Percentiles rank a stretch among this genome's conserved stretches.
These are phyloP conservation scores for Candida montana DNA, from an alignment of 805 yeast species.

Conservation along the genomic window DNA sequence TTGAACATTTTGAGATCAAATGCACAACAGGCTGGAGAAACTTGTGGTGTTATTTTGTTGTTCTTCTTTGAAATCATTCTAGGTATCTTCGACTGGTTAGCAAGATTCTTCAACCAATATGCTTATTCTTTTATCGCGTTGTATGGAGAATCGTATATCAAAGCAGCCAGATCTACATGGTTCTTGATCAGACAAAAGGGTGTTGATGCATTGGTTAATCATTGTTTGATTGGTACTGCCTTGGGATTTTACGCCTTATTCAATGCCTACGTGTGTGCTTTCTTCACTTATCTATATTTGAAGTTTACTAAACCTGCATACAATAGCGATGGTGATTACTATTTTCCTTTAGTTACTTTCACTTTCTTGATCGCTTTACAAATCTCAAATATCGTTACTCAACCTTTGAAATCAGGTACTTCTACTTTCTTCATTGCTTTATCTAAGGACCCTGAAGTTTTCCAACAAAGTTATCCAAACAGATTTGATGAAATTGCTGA, in stretches of 20 bases:
- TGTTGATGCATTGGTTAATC: conserved; percentile 77
- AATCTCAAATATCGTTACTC: conserved; percentile 64
- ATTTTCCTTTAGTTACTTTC: conserved; percentile 72
- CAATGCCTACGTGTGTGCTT: conserved; percentile 60
- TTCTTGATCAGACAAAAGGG: conserved; percentile 74
- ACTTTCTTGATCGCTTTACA: conserved; percentile 70
- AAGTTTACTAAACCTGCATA: conserved; percentile 63
- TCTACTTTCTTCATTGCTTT: conserved; percentile 80
- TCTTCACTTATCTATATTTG: conserved; percentile 61
- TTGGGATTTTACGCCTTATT: conserved; percentile 71
- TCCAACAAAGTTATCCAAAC: conserved; percentile 66
- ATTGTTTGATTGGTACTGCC: conserved; percentile 75
- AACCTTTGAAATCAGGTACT: conserved; percentile 74
- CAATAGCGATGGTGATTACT: conserved; percentile 51
- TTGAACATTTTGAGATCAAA: conserved; percentile 47
- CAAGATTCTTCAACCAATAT: conserved; percentile 82
- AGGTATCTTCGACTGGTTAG: conserved; percentile 69
- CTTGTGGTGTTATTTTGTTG: conserved; percentile 47
- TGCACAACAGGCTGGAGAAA: conserved; percentile 46
- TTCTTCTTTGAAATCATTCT: conserved; percentile 55
- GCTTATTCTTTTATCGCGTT: conserved; percentile 85
- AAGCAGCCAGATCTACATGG: conserved; percentile 80
- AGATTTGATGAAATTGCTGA: conserved; percentile 58
- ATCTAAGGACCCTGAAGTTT: conserved; percentile 80
- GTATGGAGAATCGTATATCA: conserved; percentile 73